Conservation (phyloP, 2,329 filamentous ascomycete genomes). For the Penicillium sp. region DNA sequence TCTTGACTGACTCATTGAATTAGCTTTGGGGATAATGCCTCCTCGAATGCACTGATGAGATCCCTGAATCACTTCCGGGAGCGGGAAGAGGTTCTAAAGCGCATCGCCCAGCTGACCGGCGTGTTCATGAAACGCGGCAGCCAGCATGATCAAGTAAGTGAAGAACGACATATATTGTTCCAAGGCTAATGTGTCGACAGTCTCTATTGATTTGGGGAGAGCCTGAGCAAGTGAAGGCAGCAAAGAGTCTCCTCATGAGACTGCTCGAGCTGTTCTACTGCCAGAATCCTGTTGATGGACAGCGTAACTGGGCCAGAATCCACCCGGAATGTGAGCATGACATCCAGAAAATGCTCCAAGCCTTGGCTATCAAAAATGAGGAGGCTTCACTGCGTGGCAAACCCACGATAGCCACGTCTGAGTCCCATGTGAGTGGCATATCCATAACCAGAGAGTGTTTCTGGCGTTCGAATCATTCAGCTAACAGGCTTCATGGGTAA, state of each 20-base stretch:
- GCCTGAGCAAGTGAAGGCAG: background rate
- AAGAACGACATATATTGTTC: background rate
- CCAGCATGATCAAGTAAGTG: background rate
- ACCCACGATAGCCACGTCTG: background rate
- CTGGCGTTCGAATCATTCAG: background rate
- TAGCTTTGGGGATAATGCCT: background rate
- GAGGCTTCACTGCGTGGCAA: background rate
- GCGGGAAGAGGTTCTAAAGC: background rate
- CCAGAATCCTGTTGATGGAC: background rate
- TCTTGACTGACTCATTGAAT: background rate
- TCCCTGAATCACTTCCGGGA: background rate
- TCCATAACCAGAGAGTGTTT: too few relatives aligned
- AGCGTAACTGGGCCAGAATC: background rate
- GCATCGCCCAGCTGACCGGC: background rate
- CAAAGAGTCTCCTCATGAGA: background rate
- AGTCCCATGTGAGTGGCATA: background rate
- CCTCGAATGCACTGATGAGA: background rate
- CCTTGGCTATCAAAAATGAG: background rate
- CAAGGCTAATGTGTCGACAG: background rate
- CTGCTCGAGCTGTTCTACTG: background rate
- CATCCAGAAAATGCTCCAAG: background rate
- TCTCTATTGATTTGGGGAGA: slow-evolving; percentile 1
- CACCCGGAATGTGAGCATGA: background rate
- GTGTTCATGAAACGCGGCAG: background rate
- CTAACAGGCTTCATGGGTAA: background rate